Conservation (phyloP, 257 asterid genomes). For the Ophiorrhiza pumila region DNA sequence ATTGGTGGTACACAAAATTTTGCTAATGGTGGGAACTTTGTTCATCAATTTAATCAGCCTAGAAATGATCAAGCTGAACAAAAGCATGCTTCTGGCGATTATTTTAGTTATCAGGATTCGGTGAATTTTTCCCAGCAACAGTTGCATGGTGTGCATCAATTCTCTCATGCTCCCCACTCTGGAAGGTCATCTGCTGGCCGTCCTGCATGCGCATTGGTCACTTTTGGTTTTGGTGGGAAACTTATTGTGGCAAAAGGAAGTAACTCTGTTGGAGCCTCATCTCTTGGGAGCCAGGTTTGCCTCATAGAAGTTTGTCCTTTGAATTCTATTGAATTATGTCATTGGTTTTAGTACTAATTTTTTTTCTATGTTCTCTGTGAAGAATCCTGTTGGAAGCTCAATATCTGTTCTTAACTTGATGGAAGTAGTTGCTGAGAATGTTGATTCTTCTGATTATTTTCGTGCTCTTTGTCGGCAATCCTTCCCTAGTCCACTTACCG, state of each 20-base stretch:
- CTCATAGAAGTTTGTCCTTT: slow-evolving; percentile 17
- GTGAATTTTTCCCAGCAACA: slow-evolving; percentile 50
- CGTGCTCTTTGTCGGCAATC: slow-evolving; percentile 63
- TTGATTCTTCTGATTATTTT: slow-evolving; percentile 50
- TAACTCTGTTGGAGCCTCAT: slow-evolving; percentile 40
- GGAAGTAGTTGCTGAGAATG: slow-evolving; percentile 53
- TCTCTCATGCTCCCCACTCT: slow-evolving; percentile 45
- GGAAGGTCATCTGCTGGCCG: slow-evolving; percentile 91
- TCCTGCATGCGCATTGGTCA: slow-evolving; percentile 89
- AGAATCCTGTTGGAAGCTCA: slow-evolving; percentile 63
- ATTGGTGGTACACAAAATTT: slow-evolving; percentile 35
- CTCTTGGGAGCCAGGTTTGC: slow-evolving; percentile 75
- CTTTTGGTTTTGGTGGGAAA: slow-evolving; percentile 97
- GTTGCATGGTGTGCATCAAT: slow-evolving; percentile 47
- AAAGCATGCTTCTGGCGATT: slow-evolving; percentile 42
- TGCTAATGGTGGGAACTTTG: slow-evolving; percentile 37
- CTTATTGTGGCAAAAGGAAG: slow-evolving; percentile 70
- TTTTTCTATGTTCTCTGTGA: slow-evolving; percentile 29
- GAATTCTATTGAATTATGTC: slow-evolving; percentile 12
- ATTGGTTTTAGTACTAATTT: slow-evolving; percentile 20
- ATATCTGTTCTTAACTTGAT: slow-evolving; percentile 69
- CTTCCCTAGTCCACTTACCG: slow-evolving; percentile 86
- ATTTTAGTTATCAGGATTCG: slow-evolving; percentile 42
- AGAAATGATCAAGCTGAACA: slow-evolving; percentile 45
- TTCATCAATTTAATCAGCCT: slow-evolving; percentile 49